Conservation (phyloP, 768 basidiomycete species). For the Gymnopilus junonius region DNA sequence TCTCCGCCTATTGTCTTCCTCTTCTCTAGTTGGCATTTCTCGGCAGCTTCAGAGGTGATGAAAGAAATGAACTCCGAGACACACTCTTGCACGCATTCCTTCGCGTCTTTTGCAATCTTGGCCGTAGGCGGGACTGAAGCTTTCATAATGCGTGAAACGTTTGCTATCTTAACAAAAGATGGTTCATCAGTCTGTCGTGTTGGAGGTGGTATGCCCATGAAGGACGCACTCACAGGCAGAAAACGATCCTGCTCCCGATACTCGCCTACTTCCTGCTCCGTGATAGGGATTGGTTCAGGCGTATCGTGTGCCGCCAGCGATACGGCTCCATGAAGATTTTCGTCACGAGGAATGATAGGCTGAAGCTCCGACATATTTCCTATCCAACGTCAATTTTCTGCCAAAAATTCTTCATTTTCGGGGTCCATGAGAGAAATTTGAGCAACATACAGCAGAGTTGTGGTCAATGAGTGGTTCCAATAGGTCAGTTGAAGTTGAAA, state of each 20-base stretch:
- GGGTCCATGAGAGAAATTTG: not conserved
- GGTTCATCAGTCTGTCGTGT: not conserved
- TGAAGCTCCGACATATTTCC: slow-evolving; percentile 40
- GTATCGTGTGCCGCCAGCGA: slow-evolving; percentile 44
- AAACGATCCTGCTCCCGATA: slow-evolving; percentile 95
- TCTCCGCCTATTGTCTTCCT: slow-evolving; percentile 98
- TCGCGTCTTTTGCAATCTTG: slow-evolving; percentile 98
- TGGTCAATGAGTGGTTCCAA: not conserved
- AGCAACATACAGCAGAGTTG: not conserved
- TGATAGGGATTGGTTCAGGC: slow-evolving; percentile 71
- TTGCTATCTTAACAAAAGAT: slow-evolving; percentile 73
- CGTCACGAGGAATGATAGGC: slow-evolving; percentile 45
- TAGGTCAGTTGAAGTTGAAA: not conserved
- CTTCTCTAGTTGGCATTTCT: slow-evolving; percentile 93
- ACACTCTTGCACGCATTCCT: slow-evolving; percentile 98
- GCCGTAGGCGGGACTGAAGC: slow-evolving; percentile 85
- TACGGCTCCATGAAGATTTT: slow-evolving; percentile 34
- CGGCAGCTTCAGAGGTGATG: slow-evolving; percentile 96
- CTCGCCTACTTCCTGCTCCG: slow-evolving; percentile 92
- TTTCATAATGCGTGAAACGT: slow-evolving; percentile 99
- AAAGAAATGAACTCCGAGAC: slow-evolving; percentile 98
- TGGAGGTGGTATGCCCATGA: not conserved
- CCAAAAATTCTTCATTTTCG: not conserved
- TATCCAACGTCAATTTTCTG: slow-evolving; percentile 1
- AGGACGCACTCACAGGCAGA: slow-evolving; percentile 69